Percentiles rank a stretch among this genome's conserved stretches.
These are phyloP conservation scores for Debaryomyces udenii DNA, from an alignment of 1,139 yeast species.

Conservation along the genomic window DNA sequence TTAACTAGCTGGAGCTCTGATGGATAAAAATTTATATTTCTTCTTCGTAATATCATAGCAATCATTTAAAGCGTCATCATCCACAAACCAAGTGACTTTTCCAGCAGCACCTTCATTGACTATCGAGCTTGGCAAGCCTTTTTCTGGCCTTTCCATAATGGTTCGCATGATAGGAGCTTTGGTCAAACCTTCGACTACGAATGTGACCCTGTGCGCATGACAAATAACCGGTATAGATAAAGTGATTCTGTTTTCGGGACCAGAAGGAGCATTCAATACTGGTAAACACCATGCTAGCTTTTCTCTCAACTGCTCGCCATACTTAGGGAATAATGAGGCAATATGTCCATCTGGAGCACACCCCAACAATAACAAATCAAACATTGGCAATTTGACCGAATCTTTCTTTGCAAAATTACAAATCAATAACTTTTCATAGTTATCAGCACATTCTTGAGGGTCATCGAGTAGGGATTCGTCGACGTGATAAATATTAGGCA, in stretches of 20 bases:
- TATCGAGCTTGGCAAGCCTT: conserved; percentile 90
- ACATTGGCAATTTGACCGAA: conserved; percentile 92
- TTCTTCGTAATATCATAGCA: conserved; percentile 73
- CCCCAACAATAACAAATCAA: conserved; percentile 86
- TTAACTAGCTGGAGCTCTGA: conserved; percentile 18
- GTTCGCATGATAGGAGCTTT: conserved; percentile 92
- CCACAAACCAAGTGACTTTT: conserved; percentile 96
- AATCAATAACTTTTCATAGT: conserved; percentile 81
- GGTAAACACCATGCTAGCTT: conserved; percentile 96
- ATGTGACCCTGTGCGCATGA: conserved; percentile 89
- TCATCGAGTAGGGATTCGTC: conserved; percentile 76
- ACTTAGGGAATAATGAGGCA: conserved; percentile 93
- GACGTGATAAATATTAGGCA: conserved; percentile 80
- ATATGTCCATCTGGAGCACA: conserved; percentile 99
- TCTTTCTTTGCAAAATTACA: conserved; percentile 95
- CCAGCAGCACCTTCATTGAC: conserved; percentile 98
- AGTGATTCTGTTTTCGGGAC: conserved; percentile 87
- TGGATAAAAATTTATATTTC: conserved; percentile 63
- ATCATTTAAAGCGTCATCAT: conserved; percentile 89
- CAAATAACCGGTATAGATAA: conserved; percentile 93
- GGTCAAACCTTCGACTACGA: conserved; percentile 94
- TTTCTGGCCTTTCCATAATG: conserved; percentile 96
- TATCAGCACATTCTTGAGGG: conserved; percentile 94
- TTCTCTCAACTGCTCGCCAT: conserved; percentile 81
- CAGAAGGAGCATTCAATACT: conserved; percentile 88